Evolutionary conservation across 2,329 filamentous ascomycete genomes (phyloP).

Genomic region (Rutstroemia sp.): DNA sequence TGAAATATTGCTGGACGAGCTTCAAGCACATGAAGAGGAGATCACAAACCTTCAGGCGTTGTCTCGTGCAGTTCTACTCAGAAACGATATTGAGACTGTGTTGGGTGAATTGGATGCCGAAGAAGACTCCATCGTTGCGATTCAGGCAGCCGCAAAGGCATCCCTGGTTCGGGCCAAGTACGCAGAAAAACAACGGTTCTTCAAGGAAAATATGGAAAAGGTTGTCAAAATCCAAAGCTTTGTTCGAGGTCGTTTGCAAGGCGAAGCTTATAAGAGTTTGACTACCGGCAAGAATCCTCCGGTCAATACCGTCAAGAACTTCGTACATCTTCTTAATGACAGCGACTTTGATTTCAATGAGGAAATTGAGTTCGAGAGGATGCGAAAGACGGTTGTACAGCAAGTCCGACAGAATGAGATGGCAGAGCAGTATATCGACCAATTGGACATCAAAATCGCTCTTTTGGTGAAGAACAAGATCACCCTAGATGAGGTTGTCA

Average conservation of each 20-base stretch:
- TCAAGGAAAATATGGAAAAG: conserved; percentile 96
- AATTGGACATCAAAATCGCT: conserved; percentile 98
- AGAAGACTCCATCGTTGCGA: conserved; percentile 65
- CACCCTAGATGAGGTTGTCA: conserved; percentile 93
- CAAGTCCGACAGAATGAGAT: conserved; percentile 96
- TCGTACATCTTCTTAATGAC: conserved; percentile 94
- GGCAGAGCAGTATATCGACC: conserved; percentile 95
- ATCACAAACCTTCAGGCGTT: conserved; percentile 68
- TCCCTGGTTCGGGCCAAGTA: conserved; percentile 69
- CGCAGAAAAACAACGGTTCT: conserved; percentile 79
- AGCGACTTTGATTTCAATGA: conserved; percentile 99
- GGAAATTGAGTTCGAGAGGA: conserved; percentile 90
- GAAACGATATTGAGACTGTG: conserved; percentile 64
- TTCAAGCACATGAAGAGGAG: conserved; percentile 60
- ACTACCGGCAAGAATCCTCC: conserved; percentile 95
- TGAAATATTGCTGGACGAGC: conserved; percentile 56
- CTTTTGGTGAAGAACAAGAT: conserved; percentile 99
- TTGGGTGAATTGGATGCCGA: conserved; percentile 74
- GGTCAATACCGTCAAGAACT: conserved; percentile 94
- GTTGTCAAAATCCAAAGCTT: conserved; percentile 99
- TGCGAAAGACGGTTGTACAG: conserved; percentile 93
- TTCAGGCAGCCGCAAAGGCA: conserved; percentile 70
- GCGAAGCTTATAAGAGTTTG: conserved; percentile 95
- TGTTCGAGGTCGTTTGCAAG: conserved; percentile 87
- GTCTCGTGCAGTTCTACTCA: conserved; percentile 69